Evolutionary conservation across 2,329 filamentous ascomycete species (phyloP).

Genomic region (Ambrosiella xylebori): DNA sequence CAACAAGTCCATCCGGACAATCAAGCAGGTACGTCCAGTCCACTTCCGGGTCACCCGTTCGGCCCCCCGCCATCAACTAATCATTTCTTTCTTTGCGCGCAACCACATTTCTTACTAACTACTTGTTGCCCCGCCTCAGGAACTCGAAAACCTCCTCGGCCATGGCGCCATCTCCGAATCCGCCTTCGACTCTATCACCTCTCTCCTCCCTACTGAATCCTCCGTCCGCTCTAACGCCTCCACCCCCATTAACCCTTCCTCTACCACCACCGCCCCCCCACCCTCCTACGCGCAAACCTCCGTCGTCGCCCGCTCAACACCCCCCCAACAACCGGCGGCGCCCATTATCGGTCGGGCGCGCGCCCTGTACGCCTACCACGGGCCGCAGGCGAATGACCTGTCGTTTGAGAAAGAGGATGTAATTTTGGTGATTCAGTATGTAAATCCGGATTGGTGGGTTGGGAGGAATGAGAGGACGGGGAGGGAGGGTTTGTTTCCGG

Average conservation of each 20-base stretch:
- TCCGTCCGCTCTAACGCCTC: conserved; percentile 34
- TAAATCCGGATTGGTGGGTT: conserved; percentile 97
- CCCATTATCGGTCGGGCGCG: conserved; percentile 55
- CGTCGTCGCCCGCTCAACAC: conserved; percentile 22
- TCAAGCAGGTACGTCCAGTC: conserved; percentile 54
- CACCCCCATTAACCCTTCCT: conserved; percentile 18
- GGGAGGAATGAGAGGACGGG: conserved; percentile 71
- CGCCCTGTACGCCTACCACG: conserved; percentile 70
- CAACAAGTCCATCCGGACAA: conserved; percentile 71
- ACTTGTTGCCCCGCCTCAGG: conserved; percentile 33
- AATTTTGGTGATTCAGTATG: conserved; percentile 70
- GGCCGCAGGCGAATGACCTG: conserved; percentile 64
- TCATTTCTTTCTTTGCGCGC: neutral
- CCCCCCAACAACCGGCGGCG: conserved; percentile 20
- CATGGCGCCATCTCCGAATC: conserved; percentile 59
- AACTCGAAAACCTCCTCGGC: conserved; percentile 79
- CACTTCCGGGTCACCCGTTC: neutral
- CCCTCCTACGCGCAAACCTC: conserved; percentile 35
- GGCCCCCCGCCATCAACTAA: no score
- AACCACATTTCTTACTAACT: neutral
- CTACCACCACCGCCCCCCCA: conserved; percentile 20
- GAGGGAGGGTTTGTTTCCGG: conserved; percentile 85
- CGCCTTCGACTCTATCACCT: conserved; percentile 57
- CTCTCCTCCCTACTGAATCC: conserved; percentile 56
- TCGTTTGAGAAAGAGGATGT: conserved; percentile 65